phyloP scores from a whole-genome alignment of 2,329 filamentous ascomycete species.

The Talaromyces albobiverticillius region DNA sequence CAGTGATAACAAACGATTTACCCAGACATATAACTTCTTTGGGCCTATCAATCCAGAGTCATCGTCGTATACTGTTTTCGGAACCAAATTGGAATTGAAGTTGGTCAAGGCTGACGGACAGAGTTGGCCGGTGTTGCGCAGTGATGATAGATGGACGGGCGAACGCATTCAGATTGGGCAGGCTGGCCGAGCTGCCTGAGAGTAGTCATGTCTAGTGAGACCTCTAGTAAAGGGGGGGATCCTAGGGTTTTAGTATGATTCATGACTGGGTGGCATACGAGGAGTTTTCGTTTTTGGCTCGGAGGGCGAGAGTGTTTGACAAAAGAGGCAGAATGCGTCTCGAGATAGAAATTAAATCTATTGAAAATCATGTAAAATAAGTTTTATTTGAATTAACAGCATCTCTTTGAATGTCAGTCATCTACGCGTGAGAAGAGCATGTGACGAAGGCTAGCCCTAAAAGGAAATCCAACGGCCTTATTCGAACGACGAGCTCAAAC shows the following conservation, averaged over 20 bases:
- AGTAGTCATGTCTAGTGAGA: background rate
- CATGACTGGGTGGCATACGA: constrained; percentile 9
- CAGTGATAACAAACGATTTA: constrained; percentile 79
- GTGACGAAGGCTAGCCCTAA: background rate
- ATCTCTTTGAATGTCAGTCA: background rate
- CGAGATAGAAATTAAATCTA: background rate
- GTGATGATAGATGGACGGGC: constrained; percentile 68
- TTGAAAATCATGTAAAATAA: background rate
- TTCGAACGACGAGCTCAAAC: background rate
- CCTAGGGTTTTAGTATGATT: background rate
- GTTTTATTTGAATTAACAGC: background rate
- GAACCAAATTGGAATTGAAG: constrained; percentile 82
- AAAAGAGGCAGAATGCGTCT: background rate
- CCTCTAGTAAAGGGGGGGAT: background rate
- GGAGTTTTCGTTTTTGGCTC: constrained; percentile 12
- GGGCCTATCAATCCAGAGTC: constrained; percentile 71
- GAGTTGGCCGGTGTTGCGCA: constrained; percentile 82
- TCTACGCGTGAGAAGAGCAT: background rate
- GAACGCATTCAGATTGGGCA: constrained; percentile 89
- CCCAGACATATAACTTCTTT: constrained; percentile 70
- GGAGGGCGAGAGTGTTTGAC: background rate
- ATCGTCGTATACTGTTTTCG: constrained; percentile 76
- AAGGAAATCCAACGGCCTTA: background rate
- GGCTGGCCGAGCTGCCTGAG: constrained; percentile 57
- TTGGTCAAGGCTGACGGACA: constrained; percentile 70